phyloP scores from a whole-genome alignment of 2,329 filamentous ascomycete species.

The Pestalotiopsis sp. region DNA sequence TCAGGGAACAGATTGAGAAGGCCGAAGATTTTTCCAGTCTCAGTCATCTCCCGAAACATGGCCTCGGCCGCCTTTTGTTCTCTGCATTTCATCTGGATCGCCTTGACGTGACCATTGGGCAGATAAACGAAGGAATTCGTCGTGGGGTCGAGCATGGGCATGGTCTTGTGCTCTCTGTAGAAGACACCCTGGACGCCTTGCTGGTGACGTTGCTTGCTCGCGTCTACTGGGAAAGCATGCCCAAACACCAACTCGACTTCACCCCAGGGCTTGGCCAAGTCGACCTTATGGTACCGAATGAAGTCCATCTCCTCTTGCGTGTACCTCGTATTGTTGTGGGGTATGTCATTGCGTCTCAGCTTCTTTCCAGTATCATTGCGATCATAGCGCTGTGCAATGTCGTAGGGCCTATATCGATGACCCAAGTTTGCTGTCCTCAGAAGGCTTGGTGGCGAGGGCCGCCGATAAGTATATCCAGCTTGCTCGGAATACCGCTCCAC shows the following conservation, averaged over 20 bases:
- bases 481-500: neutral
- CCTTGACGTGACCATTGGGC: conserved; percentile 28
- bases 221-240: conserved; percentile 24
- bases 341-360: conserved; percentile 6
- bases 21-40: conserved; percentile 22
- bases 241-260: conserved; percentile 21
- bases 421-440: neutral
- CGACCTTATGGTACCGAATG: conserved; percentile 31
- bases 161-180: conserved; percentile 31
- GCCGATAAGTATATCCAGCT: neutral
- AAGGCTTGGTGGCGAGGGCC: neutral
- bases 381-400: neutral
- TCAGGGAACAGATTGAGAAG: conserved; percentile 47
- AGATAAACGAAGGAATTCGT: conserved; percentile 25
- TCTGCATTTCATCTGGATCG: conserved; percentile 23
- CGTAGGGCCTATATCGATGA: neutral
- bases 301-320: conserved; percentile 29
- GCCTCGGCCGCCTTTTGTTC: conserved; percentile 25
- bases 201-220: conserved; percentile 17
- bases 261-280: conserved; percentile 26
- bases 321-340: conserved; percentile 35
- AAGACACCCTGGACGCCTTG: conserved; percentile 33
- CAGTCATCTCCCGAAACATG: neutral
- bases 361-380: neutral
- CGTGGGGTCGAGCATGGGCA: conserved; percentile 24